A percentile compares a stretch with the other conserved stretches of the same genome.
Conservation (phyloP, 768 basidiomycete genomes). For the Psilocybe subaeruginosa region DNA sequence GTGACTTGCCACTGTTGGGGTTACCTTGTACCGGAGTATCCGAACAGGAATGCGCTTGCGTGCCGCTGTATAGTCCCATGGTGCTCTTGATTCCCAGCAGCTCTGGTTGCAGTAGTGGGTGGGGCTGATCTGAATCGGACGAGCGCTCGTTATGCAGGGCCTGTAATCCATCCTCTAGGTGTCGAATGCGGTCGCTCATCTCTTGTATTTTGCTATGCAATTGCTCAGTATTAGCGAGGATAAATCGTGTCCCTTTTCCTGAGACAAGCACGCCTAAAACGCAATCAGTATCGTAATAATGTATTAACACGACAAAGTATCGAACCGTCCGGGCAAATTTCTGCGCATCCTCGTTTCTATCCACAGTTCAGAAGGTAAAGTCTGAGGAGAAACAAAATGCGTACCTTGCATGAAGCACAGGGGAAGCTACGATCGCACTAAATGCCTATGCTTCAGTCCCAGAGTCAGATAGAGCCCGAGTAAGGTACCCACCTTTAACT, state of each 20-base stretch:
- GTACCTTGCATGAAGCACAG: slow-evolving; percentile 46
- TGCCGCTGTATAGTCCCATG: slow-evolving; percentile 48
- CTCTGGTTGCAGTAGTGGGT: slow-evolving; percentile 54
- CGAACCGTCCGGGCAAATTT: slow-evolving; percentile 69
- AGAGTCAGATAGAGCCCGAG: slow-evolving; percentile 8
- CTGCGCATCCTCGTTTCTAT: slow-evolving; percentile 65
- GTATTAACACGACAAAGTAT: background rate
- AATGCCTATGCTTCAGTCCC: slow-evolving; percentile 7
- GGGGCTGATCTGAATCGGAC: slow-evolving; percentile 32
- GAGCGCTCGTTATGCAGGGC: slow-evolving; percentile 29
- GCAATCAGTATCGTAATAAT: slow-evolving; percentile 1
- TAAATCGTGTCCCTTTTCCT: slow-evolving; percentile 68
- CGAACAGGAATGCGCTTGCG: slow-evolving; percentile 13
- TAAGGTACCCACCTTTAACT: slow-evolving; percentile 52
- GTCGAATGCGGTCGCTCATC: slow-evolving; percentile 68
- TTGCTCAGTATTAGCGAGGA: slow-evolving; percentile 69
- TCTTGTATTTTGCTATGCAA: slow-evolving; percentile 66
- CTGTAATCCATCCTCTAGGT: slow-evolving; percentile 60
- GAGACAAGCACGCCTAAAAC: slow-evolving; percentile 61
- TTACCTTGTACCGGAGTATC: slow-evolving; percentile 10
- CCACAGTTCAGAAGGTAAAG: slow-evolving; percentile 16
- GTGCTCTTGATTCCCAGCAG: slow-evolving; percentile 60
- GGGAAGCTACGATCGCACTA: slow-evolving; percentile 58
- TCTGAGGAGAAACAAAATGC: slow-evolving; percentile 5
- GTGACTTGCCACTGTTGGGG: background rate